phyloP scores from a whole-genome alignment of 257 asterid species.

The Solanum bulbocastanum region DNA sequence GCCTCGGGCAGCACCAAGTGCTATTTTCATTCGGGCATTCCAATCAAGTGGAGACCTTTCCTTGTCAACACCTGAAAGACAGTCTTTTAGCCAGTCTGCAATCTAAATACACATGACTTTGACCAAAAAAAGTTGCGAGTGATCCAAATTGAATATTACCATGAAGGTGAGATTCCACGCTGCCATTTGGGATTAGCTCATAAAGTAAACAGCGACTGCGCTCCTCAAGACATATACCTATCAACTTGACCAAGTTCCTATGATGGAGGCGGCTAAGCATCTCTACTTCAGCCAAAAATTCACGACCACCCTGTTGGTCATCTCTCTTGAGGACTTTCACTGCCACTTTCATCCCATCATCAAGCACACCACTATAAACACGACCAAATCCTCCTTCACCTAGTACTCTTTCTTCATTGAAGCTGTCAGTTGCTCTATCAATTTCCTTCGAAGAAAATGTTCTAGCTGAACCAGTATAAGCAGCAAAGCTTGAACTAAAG shows the following conservation, averaged over 20 bases:
- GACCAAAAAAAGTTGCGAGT: neutral
- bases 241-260: constrained; percentile 78
- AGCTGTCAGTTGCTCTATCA: constrained; percentile 73
- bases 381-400: constrained; percentile 98
- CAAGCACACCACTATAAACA: constrained; percentile 74
- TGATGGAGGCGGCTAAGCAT: constrained; percentile 95
- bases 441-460: constrained; percentile 56
- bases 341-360: constrained; percentile 74
- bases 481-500: constrained; percentile 67
- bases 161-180: constrained; percentile 90
- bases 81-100: neutral
- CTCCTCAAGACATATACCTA: constrained; percentile 82
- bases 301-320: constrained; percentile 87
- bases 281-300: constrained; percentile 94
- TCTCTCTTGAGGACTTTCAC: constrained; percentile 82
- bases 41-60: constrained; percentile 75
- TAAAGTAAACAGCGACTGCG: constrained; percentile 72
- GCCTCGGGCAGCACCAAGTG: constrained; percentile 96
- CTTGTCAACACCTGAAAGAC: constrained; percentile 54
- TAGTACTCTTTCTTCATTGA: constrained; percentile 55
- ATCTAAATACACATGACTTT: neutral
- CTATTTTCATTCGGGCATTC: constrained; percentile 79
- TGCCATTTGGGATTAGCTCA: constrained; percentile 72
- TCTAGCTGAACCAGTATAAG: constrained; percentile 72
- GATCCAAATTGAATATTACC: constrained; percentile 31